These are phyloP conservation scores for Aspergillus pseudoglaucus DNA, from an alignment of 2,329 filamentous ascomycete genomes.

Conservation along the genomic window DNA sequence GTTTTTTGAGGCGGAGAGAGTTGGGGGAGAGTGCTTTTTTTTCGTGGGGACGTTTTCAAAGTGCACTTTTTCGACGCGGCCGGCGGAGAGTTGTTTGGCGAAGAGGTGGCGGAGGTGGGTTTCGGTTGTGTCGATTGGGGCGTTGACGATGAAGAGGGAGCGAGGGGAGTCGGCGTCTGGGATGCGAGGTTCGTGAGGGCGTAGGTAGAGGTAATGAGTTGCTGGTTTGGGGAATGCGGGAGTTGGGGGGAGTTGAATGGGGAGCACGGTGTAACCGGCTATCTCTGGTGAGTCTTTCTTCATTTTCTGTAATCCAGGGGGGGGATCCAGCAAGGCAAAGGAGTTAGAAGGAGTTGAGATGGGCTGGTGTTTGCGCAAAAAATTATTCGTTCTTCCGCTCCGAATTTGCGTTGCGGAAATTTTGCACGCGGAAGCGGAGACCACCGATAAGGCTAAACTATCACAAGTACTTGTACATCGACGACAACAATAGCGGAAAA, in stretches of 20 bases:
- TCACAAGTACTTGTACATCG: not conserved
- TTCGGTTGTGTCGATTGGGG: slow-evolving; percentile 77
- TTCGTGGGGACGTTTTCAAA: slow-evolving; percentile 56
- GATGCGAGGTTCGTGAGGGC: slow-evolving; percentile 72
- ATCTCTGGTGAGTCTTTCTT: slow-evolving; percentile 35
- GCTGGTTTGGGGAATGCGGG: slow-evolving; percentile 56
- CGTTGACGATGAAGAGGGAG: slow-evolving; percentile 84
- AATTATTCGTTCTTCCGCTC: not conserved
- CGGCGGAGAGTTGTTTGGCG: slow-evolving; percentile 64
- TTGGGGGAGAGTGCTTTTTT: slow-evolving; percentile 16
- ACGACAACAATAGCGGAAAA: not conserved
- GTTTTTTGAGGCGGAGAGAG: slow-evolving; percentile 20
- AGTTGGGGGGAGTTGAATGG: slow-evolving; percentile 59
- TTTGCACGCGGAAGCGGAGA: slow-evolving; percentile 14
- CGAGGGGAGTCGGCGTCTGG: slow-evolving; percentile 66
- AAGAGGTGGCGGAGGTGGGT: slow-evolving; percentile 71
- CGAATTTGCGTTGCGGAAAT: slow-evolving; percentile 10
- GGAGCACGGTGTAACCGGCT: slow-evolving; percentile 62
- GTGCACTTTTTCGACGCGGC: slow-evolving; percentile 67
- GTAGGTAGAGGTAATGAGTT: slow-evolving; percentile 80
- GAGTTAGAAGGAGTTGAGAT: not conserved
- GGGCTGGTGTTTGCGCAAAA: not conserved
- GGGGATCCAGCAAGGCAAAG: not conserved
- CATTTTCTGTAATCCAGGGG: slow-evolving; percentile 22
- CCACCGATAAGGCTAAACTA: not conserved